Evolutionary conservation across 2,329 filamentous ascomycete species (phyloP), one percentile per base, ranked within the genome.

Genomic region (Didymella keratinophila): DNA sequence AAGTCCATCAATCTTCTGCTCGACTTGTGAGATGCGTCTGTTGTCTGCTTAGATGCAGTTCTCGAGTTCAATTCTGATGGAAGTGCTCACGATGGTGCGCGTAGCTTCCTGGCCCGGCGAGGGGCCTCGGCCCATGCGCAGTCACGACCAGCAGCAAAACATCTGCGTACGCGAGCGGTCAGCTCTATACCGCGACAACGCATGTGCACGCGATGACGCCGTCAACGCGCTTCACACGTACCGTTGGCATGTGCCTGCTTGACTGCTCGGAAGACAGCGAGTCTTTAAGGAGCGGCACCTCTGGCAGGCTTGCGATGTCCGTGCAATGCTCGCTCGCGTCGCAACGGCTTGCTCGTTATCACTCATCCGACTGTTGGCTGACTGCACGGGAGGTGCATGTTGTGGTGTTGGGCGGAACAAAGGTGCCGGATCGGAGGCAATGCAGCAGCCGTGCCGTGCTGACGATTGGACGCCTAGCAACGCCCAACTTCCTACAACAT

Each of bases 21-120:
- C 74, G 1, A 76, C 72, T 58, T 76, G 73, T 14, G 70, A 67
- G 10, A 76, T 76, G 21, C 74, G 73, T 42, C 73, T 75, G 18
- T 28, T 11, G 14, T 34, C 21, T 39, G 27, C 45, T 45, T 4
- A 49, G 25, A 47, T n/a, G 10, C n/a, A 42, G 39, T 27, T 21
- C 28, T 18, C 25, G 7, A 42, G 2, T 49, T 16, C 6, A 46
- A 1, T 49, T 16, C 6, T 14, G 18, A 20, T 9, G n/a, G n/a
- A n/a, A 32, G 12, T 47, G 43, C 72, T 64, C 64, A 75, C 73
- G 73, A 76, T 32, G 73, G 73, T 14, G 71, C 73, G 21, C 72
- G 69, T 11, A 61, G 41, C 45, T 70, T 69, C 42, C 67, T 68
- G 10, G 65, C 58, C 41, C 69, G 64, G 6, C 72, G 70, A 27